These are phyloP conservation scores for Penicillium maclennaniae DNA, from an alignment of 495 filamentous ascomycete genomes.

Conservation along the genomic window DNA sequence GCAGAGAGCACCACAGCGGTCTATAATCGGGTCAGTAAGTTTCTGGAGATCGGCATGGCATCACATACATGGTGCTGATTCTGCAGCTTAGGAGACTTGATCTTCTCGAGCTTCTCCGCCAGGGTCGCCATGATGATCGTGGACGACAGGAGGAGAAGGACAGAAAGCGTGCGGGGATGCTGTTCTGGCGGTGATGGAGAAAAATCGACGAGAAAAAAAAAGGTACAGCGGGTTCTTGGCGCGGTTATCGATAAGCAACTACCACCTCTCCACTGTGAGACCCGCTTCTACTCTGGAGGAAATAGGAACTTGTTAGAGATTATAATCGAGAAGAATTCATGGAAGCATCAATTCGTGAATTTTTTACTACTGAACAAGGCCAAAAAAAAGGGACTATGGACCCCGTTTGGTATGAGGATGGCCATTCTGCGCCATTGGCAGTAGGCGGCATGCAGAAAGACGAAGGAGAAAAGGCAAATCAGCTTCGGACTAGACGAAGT, in stretches of 20 bases:
- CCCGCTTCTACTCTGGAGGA: not conserved
- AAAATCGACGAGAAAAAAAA: constrained; percentile 32
- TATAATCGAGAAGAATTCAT: not conserved
- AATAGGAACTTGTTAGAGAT: not conserved
- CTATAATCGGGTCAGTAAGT: constrained; percentile 42
- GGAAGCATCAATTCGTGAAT: constrained; percentile 1
- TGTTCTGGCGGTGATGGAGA: constrained; percentile 31
- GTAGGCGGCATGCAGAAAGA: not conserved
- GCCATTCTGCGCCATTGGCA: not conserved
- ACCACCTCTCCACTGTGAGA: not conserved
- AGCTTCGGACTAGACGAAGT: not conserved
- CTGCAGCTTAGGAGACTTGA: constrained; percentile 92
- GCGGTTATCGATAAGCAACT: constrained; percentile 25
- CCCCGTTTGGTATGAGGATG: not conserved
- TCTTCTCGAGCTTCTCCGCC: constrained; percentile 89
- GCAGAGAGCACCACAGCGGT: constrained; percentile 84
- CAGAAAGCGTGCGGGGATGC: constrained; percentile 29
- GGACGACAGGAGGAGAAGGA: constrained; percentile 26
- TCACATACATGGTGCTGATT: constrained; percentile 81
- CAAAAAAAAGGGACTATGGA: not conserved
- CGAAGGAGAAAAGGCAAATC: not conserved
- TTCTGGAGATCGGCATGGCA: not conserved
- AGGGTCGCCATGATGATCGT: constrained; percentile 61
- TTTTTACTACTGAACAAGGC: constrained; percentile 3
- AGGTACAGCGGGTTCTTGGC: constrained; percentile 36